Evolutionary conservation across 345 rosid genomes (phyloP).

Genomic region (Cochlearia excelsa): DNA sequence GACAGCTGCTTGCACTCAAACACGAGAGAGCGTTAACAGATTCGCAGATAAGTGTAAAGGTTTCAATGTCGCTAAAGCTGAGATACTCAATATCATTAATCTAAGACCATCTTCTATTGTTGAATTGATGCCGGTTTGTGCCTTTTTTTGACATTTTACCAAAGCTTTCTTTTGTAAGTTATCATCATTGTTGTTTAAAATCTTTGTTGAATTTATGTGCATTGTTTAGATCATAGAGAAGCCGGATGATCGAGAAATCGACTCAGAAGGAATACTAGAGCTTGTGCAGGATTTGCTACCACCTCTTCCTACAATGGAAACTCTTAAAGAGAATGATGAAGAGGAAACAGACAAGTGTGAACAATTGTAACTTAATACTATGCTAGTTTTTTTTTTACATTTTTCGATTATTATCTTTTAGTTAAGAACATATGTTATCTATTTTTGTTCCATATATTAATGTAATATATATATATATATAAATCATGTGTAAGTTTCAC

Average conservation of each 20-base stretch:
- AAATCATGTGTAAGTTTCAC: no score
- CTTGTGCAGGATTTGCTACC: slow-evolving; percentile 36
- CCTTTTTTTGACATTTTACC: neutral
- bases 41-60: slow-evolving; percentile 54
- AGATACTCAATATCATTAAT: slow-evolving; percentile 70
- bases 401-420: neutral
- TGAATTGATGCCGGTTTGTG: slow-evolving; percentile 53
- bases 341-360: slow-evolving; percentile 33
- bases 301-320: slow-evolving; percentile 23
- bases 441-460: no score
- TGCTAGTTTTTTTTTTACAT: no score
- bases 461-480: no score
- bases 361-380: neutral
- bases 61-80: slow-evolving; percentile 70
- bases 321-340: neutral
- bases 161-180: no score
- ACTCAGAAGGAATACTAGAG: slow-evolving; percentile 22
- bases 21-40: slow-evolving; percentile 49
- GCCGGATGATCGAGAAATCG: slow-evolving; percentile 10
- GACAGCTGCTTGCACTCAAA: slow-evolving; percentile 56
- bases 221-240: slow-evolving; percentile 35
- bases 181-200: neutral
- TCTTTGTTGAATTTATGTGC: neutral
- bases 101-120: slow-evolving; percentile 51
- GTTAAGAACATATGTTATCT: neutral